phyloP scores from a whole-genome alignment of 2,329 filamentous ascomycete genomes.

The Trichophyton schoenleinii region DNA sequence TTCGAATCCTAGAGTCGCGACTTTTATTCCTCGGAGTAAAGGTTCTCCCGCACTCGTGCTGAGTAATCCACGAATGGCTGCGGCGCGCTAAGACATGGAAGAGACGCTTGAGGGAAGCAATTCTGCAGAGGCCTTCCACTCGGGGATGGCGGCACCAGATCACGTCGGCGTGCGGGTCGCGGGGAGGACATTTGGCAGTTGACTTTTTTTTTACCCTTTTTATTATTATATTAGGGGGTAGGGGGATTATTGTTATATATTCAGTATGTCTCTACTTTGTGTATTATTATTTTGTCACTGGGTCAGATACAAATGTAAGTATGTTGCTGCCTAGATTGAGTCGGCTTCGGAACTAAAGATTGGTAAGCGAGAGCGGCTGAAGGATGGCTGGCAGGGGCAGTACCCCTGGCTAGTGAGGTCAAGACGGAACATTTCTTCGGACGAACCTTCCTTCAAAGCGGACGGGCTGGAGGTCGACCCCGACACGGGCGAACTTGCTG shows the following conservation, averaged over 20 bases:
- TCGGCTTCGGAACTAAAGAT: too few relatives aligned
- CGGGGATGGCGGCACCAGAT: constrained; percentile 43
- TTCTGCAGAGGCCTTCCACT: constrained; percentile 46
- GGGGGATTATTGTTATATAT: background rate
- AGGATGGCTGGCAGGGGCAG: too few relatives aligned
- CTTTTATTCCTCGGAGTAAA: constrained; percentile 4
- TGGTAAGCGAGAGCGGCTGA: too few relatives aligned
- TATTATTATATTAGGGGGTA: background rate
- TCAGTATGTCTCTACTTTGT: too few relatives aligned
- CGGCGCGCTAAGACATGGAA: constrained; percentile 42
- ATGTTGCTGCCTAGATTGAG: too few relatives aligned
- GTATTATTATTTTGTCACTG: background rate
- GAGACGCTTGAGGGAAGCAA: constrained; percentile 46
- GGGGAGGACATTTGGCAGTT: background rate
- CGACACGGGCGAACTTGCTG: background rate
- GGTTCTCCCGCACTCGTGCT: constrained; percentile 35
- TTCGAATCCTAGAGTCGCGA: constrained; percentile 43
- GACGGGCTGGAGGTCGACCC: background rate
- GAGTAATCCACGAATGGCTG: constrained; percentile 44
- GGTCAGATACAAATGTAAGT: too few relatives aligned
- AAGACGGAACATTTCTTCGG: background rate
- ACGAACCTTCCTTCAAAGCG: background rate
- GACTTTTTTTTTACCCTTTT: background rate
- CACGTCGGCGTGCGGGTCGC: constrained; percentile 28
- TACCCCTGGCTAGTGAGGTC: background rate